These are phyloP conservation scores for Phymatotrichopsis omnivora DNA, from an alignment of 2,329 filamentous ascomycete genomes.

Conservation along the genomic window DNA sequence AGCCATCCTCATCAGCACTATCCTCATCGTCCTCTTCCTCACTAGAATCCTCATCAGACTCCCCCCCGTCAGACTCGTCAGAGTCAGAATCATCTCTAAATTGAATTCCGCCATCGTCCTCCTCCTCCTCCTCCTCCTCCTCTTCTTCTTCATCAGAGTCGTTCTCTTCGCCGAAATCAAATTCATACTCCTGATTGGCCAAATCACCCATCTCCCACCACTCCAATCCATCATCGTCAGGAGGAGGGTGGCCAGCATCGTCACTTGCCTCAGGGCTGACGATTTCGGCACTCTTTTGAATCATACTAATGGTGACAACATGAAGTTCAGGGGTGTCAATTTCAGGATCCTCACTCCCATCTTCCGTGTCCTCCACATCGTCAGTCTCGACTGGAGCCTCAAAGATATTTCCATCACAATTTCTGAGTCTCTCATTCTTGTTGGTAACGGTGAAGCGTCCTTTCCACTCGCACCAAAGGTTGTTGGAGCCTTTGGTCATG, in stretches of 20 bases:
- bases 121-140: constrained; percentile 10
- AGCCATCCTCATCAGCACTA: constrained; percentile 12
- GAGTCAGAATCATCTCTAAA: constrained; percentile 11
- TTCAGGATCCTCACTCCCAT: not conserved
- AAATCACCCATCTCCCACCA: constrained; percentile 19
- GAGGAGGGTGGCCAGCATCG: not conserved
- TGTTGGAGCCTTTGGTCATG: too few species aligned
- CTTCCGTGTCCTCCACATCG: constrained; percentile 2
- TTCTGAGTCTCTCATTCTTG: too few species aligned
- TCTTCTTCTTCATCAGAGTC: constrained; percentile 1
- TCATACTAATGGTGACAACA: not conserved
- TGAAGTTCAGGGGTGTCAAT: not conserved
- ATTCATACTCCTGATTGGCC: constrained; percentile 7
- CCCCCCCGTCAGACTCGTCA: too few species aligned
- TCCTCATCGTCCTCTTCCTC: constrained; percentile 11
- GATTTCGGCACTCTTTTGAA: not conserved
- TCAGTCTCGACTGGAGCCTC: constrained; percentile 4
- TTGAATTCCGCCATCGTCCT: too few species aligned
- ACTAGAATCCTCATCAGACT: too few species aligned
- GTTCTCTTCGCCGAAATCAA: constrained; percentile 2
- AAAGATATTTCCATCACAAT: not conserved
- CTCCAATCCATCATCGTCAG: constrained; percentile 3
- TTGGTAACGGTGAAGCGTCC: too few species aligned
- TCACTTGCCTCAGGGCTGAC: not conserved
- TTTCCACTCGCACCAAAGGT: too few species aligned